phyloP scores from a whole-genome alignment of 2,329 filamentous ascomycete genomes.

The Stemphylium lycopersici region DNA sequence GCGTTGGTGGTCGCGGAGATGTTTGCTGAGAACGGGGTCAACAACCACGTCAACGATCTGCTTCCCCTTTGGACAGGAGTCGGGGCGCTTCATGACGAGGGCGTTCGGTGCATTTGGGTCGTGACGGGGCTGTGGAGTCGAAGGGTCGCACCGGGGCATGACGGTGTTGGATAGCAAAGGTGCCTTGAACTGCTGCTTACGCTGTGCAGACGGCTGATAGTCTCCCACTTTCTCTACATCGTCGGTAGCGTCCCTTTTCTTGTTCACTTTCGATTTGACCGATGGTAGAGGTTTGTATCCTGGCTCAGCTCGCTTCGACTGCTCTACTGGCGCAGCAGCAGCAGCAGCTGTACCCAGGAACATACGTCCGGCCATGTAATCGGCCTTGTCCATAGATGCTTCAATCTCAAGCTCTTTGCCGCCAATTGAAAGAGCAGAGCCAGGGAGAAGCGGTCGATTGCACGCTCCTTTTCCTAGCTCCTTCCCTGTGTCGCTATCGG shows the following conservation, averaged over 20 bases:
- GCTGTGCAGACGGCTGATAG: slow-evolving; percentile 45
- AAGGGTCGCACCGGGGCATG: slow-evolving; percentile 54
- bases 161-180: slow-evolving; percentile 63
- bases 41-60: slow-evolving; percentile 75
- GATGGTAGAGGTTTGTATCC: slow-evolving; percentile 22
- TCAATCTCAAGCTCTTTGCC: slow-evolving; percentile 75
- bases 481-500: slow-evolving; percentile 65
- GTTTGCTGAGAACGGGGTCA: slow-evolving; percentile 68
- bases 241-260: slow-evolving; percentile 1
- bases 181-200: slow-evolving; percentile 64
- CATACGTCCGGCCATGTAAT: slow-evolving; percentile 60
- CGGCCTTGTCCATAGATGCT: slow-evolving; percentile 63
- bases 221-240: slow-evolving; percentile 48
- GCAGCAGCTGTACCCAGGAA: slow-evolving; percentile 46
- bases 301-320: slow-evolving; percentile 21
- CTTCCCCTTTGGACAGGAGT: slow-evolving; percentile 63
- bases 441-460: slow-evolving; percentile 63
- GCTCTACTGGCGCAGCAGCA: slow-evolving; percentile 24
- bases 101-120: slow-evolving; percentile 65
- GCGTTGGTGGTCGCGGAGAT: slow-evolving; percentile 70
- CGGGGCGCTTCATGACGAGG: slow-evolving; percentile 70
- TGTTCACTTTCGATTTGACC: slow-evolving; percentile 24
- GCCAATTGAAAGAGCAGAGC: slow-evolving; percentile 65
- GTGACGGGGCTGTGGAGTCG: slow-evolving; percentile 66
- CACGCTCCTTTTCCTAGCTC: slow-evolving; percentile 66